Percentiles rank a stretch among this genome's conserved stretches.
These are phyloP conservation scores for Cordyceps fumosorosea DNA, from an alignment of 2,329 filamentous ascomycete genomes.

Conservation along the genomic window DNA sequence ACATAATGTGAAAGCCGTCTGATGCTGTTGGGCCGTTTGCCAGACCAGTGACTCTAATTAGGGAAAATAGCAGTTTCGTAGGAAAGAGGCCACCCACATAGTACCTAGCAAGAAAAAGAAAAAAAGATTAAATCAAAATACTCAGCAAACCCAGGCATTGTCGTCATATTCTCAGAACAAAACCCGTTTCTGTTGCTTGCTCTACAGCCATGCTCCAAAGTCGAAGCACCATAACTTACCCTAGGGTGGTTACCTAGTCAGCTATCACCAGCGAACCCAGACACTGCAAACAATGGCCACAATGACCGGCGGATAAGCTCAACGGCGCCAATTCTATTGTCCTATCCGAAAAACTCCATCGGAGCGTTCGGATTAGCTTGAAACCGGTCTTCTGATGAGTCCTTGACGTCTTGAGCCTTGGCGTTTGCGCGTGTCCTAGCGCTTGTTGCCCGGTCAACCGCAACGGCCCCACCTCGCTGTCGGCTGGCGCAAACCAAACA, in stretches of 20 bases:
- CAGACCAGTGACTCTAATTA: too few species aligned
- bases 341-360: not conserved
- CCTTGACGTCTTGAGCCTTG: not conserved
- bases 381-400: not conserved
- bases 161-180: not conserved
- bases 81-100: too few species aligned
- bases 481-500: constrained; percentile 4
- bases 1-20: too few species aligned
- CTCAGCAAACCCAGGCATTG: not conserved
- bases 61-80: too few species aligned
- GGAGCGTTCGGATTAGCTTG: not conserved
- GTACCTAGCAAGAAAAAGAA: too few species aligned
- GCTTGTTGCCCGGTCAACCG: constrained; percentile 10
- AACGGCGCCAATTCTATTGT: not conserved
- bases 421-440: not conserved
- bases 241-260: not conserved
- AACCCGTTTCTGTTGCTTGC: not conserved
- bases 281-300: not conserved
- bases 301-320: not conserved
- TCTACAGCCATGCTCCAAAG: not conserved
- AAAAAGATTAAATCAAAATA: too few species aligned
- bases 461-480: not conserved
- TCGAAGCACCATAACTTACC: not conserved
- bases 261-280: not conserved
- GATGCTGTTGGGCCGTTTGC: too few species aligned